phyloP scores from a whole-genome alignment of 192 early-diverging fungal species.

The Coemansia sp. region DNA sequence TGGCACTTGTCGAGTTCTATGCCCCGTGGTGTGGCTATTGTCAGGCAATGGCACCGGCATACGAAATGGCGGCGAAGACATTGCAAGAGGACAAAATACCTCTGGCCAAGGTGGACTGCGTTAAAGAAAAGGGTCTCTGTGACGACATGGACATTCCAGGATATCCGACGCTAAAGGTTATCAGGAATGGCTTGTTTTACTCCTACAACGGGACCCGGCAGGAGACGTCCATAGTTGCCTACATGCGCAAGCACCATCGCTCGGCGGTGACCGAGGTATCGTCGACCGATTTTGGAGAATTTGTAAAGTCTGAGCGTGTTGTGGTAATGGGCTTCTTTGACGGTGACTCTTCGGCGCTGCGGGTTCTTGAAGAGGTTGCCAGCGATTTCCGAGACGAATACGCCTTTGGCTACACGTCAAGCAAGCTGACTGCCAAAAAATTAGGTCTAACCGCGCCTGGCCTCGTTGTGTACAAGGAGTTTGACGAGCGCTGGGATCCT shows the following conservation, averaged over 20 bases:
- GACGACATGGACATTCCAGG: conserved; percentile 75
- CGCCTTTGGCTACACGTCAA: conserved; percentile 77
- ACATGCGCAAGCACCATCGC: conserved; percentile 88
- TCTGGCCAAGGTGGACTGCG: conserved; percentile 97
- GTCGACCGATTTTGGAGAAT: conserved; percentile 64
- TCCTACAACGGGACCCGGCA: conserved; percentile 89
- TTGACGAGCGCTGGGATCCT: conserved; percentile 74
- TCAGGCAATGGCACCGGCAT: conserved; percentile 89
- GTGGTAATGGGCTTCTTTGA: conserved; percentile 84
- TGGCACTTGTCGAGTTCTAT: conserved; percentile 93
- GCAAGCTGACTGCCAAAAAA: conserved; percentile 59
- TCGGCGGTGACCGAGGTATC: conserved; percentile 75
- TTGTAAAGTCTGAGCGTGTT: conserved; percentile 75
- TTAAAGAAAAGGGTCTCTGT: conserved; percentile 79
- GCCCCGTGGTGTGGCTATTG: conserved; percentile 98
- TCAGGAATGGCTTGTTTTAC: conserved; percentile 63
- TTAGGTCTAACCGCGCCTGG: conserved; percentile 63
- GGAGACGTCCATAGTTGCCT: conserved; percentile 80
- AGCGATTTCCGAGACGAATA: conserved; percentile 81
- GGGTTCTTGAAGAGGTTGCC: conserved; percentile 68
- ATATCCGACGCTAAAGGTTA: conserved; percentile 92
- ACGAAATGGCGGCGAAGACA: conserved; percentile 83
- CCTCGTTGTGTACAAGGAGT: conserved; percentile 83
- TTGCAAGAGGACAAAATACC: conserved; percentile 74
- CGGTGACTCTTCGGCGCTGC: conserved; percentile 58